Base-by-base conservation (phyloP, 2,329 filamentous ascomycete species). In the Penicillium sp. region DNA sequence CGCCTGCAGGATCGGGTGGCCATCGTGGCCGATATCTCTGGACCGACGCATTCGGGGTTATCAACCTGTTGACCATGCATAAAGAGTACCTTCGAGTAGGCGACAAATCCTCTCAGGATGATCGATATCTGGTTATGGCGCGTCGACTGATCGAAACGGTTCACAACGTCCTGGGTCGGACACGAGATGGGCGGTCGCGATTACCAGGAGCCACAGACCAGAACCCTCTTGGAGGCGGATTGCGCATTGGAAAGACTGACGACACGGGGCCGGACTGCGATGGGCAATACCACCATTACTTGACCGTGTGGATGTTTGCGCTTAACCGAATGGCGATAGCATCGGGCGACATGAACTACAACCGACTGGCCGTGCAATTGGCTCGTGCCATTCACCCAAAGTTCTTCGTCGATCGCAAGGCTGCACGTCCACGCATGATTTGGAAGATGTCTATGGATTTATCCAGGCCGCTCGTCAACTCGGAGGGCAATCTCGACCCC, bases 271-370 rank as follows among this genome's bases (percentile, higher is more conserved):
- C 76, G 1, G 85, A 88, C 56, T 78, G 81, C 8, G 86, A 88
- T 70, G 85, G 86, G 2, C 86, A 88, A 70, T 88, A 88, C 62
- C 84, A 87, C 65, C 86, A 88, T 67, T 88, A 88, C 65, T 76
- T 88, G 22, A 87, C 85, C 0, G 69, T 87, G 5, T 88, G 86
- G 86, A 87, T 88, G 85, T 87, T 87, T 69, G 85, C 85, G 1
- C 77, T 88, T 4, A 86, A 86, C 68, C 78, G 86, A 1, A 75
- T 86, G 44, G 78, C 82, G 0, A 63, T 82, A 38, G 85, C 83
- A 2, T 79, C 81, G 0, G 76, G 75, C 0, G 79, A 86, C 24
- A 66, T 71, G 10, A 67, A 62, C 8, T 87, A 82, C 64, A 87
- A 86, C 63, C 73, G 76, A 30, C 77, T 83, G 55, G 86, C 84